Base-by-base conservation (phyloP, 1,284 basidiomycete genomes). In the Ustilago nuda region DNA sequence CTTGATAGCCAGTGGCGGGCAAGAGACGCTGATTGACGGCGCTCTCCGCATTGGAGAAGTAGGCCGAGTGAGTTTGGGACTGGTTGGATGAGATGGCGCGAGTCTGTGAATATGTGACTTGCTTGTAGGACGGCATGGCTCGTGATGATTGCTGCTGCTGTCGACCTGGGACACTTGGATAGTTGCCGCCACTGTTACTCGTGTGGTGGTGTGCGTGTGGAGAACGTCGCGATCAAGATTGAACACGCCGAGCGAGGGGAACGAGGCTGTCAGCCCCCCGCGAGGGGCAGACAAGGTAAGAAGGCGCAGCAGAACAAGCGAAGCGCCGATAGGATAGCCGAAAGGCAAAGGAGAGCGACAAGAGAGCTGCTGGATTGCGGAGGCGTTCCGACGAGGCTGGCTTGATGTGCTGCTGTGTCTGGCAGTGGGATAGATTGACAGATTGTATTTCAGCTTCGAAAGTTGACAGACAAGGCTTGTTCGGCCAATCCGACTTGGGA, bases 21-120 rank as follows among this genome's bases (percentile, higher is more conserved):
- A 76, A 53, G 8, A 71, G 61, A 33, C 68, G 68, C 30, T 64
- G 68, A 9, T 56, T 53, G 30, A 59, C 55, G 52, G 50, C 61
- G 57, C 67, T 71, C 19, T 76, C 73, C 33, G 57, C 68, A 32
- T 68, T 76, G 19, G 73, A 76, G 51, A 76, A 70, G 35, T 68
- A 76, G 50, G 51, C 61, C 3, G 68, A 75, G 53, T 56, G 66
- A 55, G 36, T 64, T 19, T 56, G 36, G 33, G 57, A 46, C 19
- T 66, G 54, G n/a, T 62, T 35, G 2, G 62, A 64, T 8, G 59
- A 32, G 43, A 52, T 13, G 23, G 41, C 48, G 15, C 51, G 50
- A 6, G 45, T 33, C 43, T 57, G 61, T 46, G 30, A 33, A 30
- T 66, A 70, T 0, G 62, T 57, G 53, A 70, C 72, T 39, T 75